phyloP scores from a whole-genome alignment of 2,329 filamentous ascomycete genomes.

The Ophiognomonia clavigignenti-juglandacearum region DNA sequence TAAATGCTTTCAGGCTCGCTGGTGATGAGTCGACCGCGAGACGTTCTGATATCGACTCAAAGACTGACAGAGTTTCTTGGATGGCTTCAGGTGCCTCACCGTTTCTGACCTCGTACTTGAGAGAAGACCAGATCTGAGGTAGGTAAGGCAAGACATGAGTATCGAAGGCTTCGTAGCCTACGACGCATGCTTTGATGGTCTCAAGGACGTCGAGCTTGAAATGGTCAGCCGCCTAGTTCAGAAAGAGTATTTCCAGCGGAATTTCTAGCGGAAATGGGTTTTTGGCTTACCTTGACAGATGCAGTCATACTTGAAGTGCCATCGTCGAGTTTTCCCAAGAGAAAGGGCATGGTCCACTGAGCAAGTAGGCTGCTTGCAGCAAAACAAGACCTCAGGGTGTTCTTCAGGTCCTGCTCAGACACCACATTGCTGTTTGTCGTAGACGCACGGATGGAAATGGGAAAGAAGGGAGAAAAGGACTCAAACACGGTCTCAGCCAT shows the following conservation, averaged over 20 bases:
- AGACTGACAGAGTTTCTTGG: constrained; percentile 49
- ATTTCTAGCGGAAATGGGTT: too few species aligned
- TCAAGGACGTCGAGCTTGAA: constrained; percentile 48
- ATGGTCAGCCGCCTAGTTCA: not conserved
- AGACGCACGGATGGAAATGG: constrained; percentile 51
- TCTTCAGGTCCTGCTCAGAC: constrained; percentile 53
- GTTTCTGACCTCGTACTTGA: constrained; percentile 60
- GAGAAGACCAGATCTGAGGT: constrained; percentile 51
- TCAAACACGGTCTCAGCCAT: constrained; percentile 47
- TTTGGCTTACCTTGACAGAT: constrained; percentile 45
- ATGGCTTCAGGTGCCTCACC: constrained; percentile 55
- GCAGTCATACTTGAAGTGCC: constrained; percentile 50
- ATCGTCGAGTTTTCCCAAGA: constrained; percentile 54
- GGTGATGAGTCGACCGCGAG: constrained; percentile 1
- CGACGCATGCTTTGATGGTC: constrained; percentile 50
- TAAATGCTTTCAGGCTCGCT: constrained; percentile 40
- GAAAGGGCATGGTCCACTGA: constrained; percentile 43
- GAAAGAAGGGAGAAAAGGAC: constrained; percentile 55
- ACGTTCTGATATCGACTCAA: constrained; percentile 43
- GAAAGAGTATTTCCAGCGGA: too few species aligned
- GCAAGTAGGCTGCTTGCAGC: constrained; percentile 44
- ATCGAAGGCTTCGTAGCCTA: constrained; percentile 40
- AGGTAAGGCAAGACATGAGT: constrained; percentile 44
- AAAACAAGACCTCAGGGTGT: constrained; percentile 49
- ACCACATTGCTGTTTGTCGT: constrained; percentile 40